Conservation (phyloP, 352 stramenopile genomes). For the Phytophthora brassicae region DNA sequence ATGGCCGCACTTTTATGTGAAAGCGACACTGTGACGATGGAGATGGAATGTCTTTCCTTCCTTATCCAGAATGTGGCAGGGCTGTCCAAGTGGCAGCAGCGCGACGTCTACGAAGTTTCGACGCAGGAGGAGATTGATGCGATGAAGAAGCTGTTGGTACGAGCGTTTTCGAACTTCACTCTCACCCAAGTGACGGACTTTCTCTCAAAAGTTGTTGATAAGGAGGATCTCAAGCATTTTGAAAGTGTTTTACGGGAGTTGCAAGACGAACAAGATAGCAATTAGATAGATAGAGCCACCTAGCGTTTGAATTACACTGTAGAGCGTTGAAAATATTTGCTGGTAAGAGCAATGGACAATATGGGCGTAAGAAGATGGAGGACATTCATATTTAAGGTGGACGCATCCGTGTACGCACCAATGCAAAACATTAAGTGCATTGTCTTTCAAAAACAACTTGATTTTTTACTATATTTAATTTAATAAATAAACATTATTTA, state of each 20-base stretch:
- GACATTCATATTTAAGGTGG: background rate
- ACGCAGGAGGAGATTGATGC: slow-evolving; percentile 37
- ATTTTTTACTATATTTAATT: no score
- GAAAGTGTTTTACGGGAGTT: slow-evolving; percentile 40
- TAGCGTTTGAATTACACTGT: slow-evolving; percentile 4
- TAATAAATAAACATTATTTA: no score
- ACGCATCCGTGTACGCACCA: background rate
- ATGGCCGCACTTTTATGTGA: slow-evolving; percentile 32
- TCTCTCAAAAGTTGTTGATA: slow-evolving; percentile 45
- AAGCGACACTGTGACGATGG: slow-evolving; percentile 34
- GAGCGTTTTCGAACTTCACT: slow-evolving; percentile 45
- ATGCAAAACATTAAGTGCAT: no score
- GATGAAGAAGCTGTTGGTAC: slow-evolving; percentile 42
- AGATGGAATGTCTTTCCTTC: slow-evolving; percentile 44
- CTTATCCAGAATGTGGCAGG: slow-evolving; percentile 48
- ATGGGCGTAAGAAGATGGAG: no score
- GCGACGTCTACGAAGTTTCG: slow-evolving; percentile 21
- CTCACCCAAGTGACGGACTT: slow-evolving; percentile 45
- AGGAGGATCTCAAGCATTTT: slow-evolving; percentile 37
- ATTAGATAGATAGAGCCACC: slow-evolving; percentile 24
- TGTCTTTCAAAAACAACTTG: no score
- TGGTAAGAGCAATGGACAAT: background rate
- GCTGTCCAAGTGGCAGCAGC: slow-evolving; percentile 38
- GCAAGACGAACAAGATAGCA: slow-evolving; percentile 12
- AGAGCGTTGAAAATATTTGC: slow-evolving; percentile 6